Evolutionary conservation across 2,329 filamentous ascomycete genomes (phyloP), one percentile per base, ranked within the genome.

Genomic region (Ambrosiella beaveri): DNA sequence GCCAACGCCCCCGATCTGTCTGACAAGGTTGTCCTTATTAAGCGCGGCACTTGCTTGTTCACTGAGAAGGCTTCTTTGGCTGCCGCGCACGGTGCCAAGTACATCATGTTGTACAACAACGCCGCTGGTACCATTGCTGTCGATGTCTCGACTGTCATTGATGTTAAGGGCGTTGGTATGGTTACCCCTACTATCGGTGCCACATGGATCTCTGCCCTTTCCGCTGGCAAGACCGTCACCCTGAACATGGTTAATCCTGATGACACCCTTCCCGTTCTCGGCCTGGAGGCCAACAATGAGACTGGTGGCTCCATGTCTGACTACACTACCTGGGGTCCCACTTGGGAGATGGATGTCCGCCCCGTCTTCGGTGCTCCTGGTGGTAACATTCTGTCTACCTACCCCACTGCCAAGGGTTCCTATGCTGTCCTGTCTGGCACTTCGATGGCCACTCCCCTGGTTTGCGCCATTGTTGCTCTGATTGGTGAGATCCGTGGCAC

Each of bases 61-160:
- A 69, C 71, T 1, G 63, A 71, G 11, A 83, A 84, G 69, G 74
- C 73, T 1, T 64, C 69, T 45, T 77, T 80, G 59, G 76, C 76
- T 3, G 74, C 70, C 1, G 72, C 70, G 6, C 72, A 72, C 54
- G 81, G 81, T 9, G 81, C 79, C 54, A 74, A 76, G 64, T 81
- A 82, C 62, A 67, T 85, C 57, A 67, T 85, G 62, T 70, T 81
- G 63, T 84, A 83, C 68, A 83, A 83, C 71, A 79, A 77, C 62
- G 67, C 66, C 3, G 62, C 63, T 6, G 70, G 68, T 12, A 68
- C 72, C 2, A 62, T 65, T 3, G 61, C 64, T 7, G 69, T 71
- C 9, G 66, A 71, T 41, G 67, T 71, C 2, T 62, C 64, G 0
- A 37, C 50, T 1, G 69, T 69, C 1, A 45, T 64, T 0, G 65